Base-by-base conservation (phyloP, 306 rosid genomes). In the Hippophae gyantsensis region DNA sequence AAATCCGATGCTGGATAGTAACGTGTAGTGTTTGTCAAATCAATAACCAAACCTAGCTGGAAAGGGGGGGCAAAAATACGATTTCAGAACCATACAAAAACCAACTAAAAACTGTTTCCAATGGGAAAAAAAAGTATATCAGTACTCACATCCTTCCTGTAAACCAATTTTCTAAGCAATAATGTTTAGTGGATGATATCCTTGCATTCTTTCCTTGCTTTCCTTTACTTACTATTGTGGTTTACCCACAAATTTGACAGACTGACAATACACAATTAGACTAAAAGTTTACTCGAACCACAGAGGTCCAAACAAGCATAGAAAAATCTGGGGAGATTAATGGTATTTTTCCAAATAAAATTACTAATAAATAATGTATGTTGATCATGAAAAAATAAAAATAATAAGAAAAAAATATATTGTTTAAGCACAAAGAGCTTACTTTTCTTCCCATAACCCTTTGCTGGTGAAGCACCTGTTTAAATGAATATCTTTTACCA, bases 1-100 rank as follows among this genome's bases (percentile, higher is more conserved):
- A 93, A 74, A 69, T 93, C 99, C 12, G 72, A 3, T 58, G 84
- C 84, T 54, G 83, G 80, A 84, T 93, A 93, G 73, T 93, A 86
- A 53, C 99, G 95, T 9, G 86, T 62, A 46, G 99, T 88, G 69
- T 93, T 88, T 10, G 99, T 80, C 90, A 93, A 81, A 75, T 93
- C 99, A 71, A 93, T 93, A 81, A 93, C 95, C 71, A 93, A 68
- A 79, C 99, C 99, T 65, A 93, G 95, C 99, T 93, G 95, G 74
- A 85, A 72, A 47, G 67, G 55, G 65, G 48, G 56, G 67, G 23
- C 23, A 32, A 32, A 72, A 73, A 12, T 43, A 71, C 43, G 58
- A 44, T 41, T 58, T 45, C 50, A 77, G 67, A 55, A 60, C n/a
- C 61, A 42, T 43, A 46, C 65, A 25, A 60, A 10, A 69, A 71